Conservation (phyloP, 164 flowering plant genomes). For the Dillenia suffruticosa region DNA sequence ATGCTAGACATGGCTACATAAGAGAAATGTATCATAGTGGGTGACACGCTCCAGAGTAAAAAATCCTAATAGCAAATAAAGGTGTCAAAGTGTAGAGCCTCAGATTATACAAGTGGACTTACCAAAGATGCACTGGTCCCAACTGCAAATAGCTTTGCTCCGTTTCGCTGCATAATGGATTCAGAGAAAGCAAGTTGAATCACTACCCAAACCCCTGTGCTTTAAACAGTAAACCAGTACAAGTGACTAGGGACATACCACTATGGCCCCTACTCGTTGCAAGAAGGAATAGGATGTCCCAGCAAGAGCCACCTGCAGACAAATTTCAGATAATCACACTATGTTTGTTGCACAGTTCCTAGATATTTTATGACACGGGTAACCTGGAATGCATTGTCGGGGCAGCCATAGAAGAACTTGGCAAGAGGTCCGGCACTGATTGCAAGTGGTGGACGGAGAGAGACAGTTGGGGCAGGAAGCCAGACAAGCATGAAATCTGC, state of each 20-base stretch:
- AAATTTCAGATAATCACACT: neutral
- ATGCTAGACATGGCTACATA: too few relatives aligned
- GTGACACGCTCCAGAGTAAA: too few relatives aligned
- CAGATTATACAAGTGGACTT: slow-evolving; percentile 9
- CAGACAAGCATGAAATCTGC: slow-evolving; percentile 99
- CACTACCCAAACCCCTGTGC: too few relatives aligned
- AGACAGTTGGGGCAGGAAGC: slow-evolving; percentile 97
- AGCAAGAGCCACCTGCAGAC: slow-evolving; percentile 71
- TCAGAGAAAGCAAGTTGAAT: too few relatives aligned
- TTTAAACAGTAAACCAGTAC: too few relatives aligned
- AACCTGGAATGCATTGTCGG: slow-evolving; percentile 98
- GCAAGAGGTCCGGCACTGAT: slow-evolving; percentile 72
- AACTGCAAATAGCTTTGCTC: slow-evolving; percentile 90
- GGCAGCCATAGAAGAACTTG: slow-evolving; percentile 79
- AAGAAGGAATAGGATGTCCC: slow-evolving; percentile 78
- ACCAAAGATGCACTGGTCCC: slow-evolving; percentile 94
- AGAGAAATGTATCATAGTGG: too few relatives aligned
- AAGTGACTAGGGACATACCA: slow-evolving; percentile 34
- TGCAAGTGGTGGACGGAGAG: slow-evolving; percentile 74
- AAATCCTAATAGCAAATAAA: too few relatives aligned
- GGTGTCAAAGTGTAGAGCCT: neutral
- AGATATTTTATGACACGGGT: neutral
- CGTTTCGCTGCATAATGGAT: slow-evolving; percentile 66
- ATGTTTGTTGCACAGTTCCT: neutral
- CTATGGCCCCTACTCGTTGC: slow-evolving; percentile 82